phyloP scores from a whole-genome alignment of 2,329 filamentous ascomycete genomes.

The Thielaviopsis punctulata region DNA sequence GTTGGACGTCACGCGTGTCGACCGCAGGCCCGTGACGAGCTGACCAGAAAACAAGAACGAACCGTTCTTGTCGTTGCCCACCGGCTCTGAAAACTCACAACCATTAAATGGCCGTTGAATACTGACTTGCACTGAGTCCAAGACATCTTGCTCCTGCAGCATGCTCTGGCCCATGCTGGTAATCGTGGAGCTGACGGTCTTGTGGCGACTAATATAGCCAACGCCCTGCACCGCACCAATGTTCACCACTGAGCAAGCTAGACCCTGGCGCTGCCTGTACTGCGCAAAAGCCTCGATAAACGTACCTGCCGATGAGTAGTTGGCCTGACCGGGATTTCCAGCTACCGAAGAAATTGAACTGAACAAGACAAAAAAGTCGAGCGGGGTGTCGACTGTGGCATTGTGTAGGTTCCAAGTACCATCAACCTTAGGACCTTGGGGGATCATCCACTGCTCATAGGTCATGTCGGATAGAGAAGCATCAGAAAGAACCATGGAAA shows the following conservation, averaged over 20 bases:
- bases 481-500: neutral
- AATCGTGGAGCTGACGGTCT: constrained; percentile 16
- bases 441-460: constrained; percentile 17
- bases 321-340: constrained; percentile 22
- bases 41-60: neutral
- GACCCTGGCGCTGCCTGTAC: constrained; percentile 19
- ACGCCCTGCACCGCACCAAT: constrained; percentile 21
- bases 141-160: constrained; percentile 14
- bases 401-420: constrained; percentile 23
- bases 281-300: constrained; percentile 23
- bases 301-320: constrained; percentile 26
- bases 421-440: constrained; percentile 18
- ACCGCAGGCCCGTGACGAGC: constrained; percentile 6
- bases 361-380: constrained; percentile 24
- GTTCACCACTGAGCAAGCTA: constrained; percentile 22
- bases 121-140: constrained; percentile 7
- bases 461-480: constrained; percentile 18
- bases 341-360: constrained; percentile 21
- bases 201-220: constrained; percentile 18
- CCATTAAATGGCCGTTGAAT: neutral
- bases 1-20: constrained; percentile 5
- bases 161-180: constrained; percentile 11
- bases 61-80: neutral
- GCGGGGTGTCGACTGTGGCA: constrained; percentile 6
- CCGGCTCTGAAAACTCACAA: neutral